These are phyloP conservation scores for Claviceps africana DNA, from an alignment of 2,329 filamentous ascomycete species.

Conservation along the genomic window DNA sequence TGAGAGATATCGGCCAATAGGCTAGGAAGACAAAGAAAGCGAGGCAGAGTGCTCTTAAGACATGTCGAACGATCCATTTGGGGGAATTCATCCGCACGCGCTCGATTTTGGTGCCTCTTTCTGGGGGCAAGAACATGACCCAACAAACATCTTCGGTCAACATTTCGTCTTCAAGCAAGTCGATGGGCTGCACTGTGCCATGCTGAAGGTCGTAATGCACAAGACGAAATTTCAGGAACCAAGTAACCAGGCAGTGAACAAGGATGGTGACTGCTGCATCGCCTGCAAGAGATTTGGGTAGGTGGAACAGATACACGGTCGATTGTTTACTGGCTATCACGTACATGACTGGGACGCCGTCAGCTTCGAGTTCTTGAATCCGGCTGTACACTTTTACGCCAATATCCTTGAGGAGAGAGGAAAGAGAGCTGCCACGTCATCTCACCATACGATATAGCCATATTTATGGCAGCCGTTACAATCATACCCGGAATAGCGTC, in stretches of 20 bases:
- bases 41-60: conserved; percentile 14
- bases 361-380: background rate
- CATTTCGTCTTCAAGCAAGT: conserved; percentile 26
- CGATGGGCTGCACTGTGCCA: conserved; percentile 32
- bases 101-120: background rate
- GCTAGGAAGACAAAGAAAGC: conserved; percentile 25
- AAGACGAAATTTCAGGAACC: conserved; percentile 33
- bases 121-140: conserved; percentile 25
- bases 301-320: background rate
- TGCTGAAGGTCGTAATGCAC: conserved; percentile 32
- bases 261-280: conserved; percentile 34
- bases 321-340: background rate
- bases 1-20: conserved; percentile 30
- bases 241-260: conserved; percentile 35
- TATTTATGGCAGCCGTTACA: background rate
- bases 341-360: conserved; percentile 1
- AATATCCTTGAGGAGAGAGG: background rate
- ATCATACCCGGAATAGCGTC: conserved; percentile 1
- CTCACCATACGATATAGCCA: conserved; percentile 1
- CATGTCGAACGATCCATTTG: conserved; percentile 15
- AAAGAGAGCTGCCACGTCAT: background rate
- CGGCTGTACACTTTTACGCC: background rate
- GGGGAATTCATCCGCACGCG: background rate
- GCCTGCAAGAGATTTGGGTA: background rate
- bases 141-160: conserved; percentile 22